Evolutionary conservation across 345 rosid species (phyloP), one percentile per base, ranked within the genome.

Genomic region (Salix dunnii): DNA sequence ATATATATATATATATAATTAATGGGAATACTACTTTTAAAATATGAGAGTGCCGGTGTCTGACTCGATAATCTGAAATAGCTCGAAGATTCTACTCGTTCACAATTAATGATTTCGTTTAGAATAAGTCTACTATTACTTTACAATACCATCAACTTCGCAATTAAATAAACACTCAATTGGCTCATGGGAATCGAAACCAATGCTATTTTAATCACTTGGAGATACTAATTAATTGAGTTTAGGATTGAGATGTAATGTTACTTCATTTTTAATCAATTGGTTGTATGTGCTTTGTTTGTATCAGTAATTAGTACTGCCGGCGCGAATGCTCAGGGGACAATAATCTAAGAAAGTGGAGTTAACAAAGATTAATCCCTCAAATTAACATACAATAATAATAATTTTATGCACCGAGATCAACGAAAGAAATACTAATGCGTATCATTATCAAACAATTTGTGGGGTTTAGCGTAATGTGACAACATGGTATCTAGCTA

Each of bases 251-350:
- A 51, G 65, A 67, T 67, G 76, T 36, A 14, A 1, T 60, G 40
- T 73, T 72, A 42, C 68, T 74, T 78, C 55, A 74, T 66, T 14
- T 14, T 76, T 76, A 75, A 73, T 51, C 21, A 49, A 69, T 46
- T 74, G 81, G 74, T 35, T 60, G 67, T 40, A 43, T 75, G 82
- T 76, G 76, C 78, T 78, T 81, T 63, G 84, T 72, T 77, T 33
- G 48, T 55, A 72, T 74, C 67, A 42, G 42, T 71, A 66, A 35
- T 66, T 7, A 35, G 53, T 49, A 40, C 69, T 60, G 82, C 88
- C 87, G 87, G 82, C 86, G 69, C 17, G 63, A 67, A 72, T 76
- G 63, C 78, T 80, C 48, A 67, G 46, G 79, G 53, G 77, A 76
- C 81, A 77, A 31, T 76, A 63, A 76, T 80, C 73, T 40, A 81